phyloP scores from a whole-genome alignment of 148 eudicot species.

The Gaultheria prostrata region DNA sequence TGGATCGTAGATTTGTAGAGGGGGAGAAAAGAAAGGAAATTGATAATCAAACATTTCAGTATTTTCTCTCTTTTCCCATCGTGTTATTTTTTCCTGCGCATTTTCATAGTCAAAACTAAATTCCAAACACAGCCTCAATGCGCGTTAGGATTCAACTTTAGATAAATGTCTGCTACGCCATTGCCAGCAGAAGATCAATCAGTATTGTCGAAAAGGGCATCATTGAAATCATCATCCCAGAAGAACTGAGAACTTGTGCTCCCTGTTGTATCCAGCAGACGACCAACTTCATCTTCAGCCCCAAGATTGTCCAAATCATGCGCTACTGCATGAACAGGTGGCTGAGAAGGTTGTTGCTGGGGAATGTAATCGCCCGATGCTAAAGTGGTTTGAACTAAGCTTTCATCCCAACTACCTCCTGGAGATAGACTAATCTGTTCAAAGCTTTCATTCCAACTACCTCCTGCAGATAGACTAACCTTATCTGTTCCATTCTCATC shows the following conservation, averaged over 20 bases:
- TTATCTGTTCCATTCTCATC: background rate
- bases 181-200: background rate
- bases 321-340: background rate
- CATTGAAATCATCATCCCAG: background rate
- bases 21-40: background rate
- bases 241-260: background rate
- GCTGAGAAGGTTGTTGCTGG: slow-evolving; percentile 3
- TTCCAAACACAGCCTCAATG: background rate
- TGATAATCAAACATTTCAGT: background rate
- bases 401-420: background rate
- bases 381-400: slow-evolving; percentile 6
- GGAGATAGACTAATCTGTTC: background rate
- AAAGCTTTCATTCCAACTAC: background rate
- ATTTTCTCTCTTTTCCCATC: background rate
- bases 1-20: background rate
- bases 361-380: background rate
- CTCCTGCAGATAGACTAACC: background rate
- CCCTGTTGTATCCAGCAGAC: background rate
- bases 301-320: background rate
- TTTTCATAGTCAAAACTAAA: background rate
- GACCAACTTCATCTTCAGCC: slow-evolving; percentile 7
- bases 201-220: background rate
- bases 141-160: background rate
- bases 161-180: background rate
- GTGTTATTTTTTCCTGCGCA: background rate